Percentiles rank a stretch among this genome's conserved stretches.
Evolutionary conservation across 1,284 basidiomycete genomes (phyloP).

Genomic region (Moniliophthora roreri): DNA sequence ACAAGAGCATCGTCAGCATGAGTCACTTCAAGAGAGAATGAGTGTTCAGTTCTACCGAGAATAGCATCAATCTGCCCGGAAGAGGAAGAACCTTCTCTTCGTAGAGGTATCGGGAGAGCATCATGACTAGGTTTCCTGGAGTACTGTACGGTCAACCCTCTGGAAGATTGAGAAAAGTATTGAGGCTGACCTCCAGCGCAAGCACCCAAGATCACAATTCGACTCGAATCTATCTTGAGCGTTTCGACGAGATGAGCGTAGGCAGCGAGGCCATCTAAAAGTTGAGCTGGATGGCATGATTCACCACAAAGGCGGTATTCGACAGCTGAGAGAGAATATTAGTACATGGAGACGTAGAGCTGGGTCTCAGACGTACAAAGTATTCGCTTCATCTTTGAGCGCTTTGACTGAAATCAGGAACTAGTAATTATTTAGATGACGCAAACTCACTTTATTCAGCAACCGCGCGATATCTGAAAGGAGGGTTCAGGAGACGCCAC

Average conservation of each 20-base stretch:
- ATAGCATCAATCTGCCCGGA: constrained; percentile 21
- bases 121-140: constrained; percentile 17
- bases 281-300: constrained; percentile 22
- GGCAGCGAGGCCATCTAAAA: constrained; percentile 23
- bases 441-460: constrained; percentile 6
- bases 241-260: constrained; percentile 20
- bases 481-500: neutral
- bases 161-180: too few species aligned
- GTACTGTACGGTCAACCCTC: neutral
- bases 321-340: constrained; percentile 18
- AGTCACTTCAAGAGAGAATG: neutral
- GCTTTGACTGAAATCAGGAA: constrained; percentile 5
- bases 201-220: constrained; percentile 20
- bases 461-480: constrained; percentile 11
- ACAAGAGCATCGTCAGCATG: neutral
- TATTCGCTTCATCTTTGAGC: constrained; percentile 14
- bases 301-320: constrained; percentile 23
- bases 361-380: constrained; percentile 11
- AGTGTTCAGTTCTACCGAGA: constrained; percentile 15
- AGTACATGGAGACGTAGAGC: neutral
- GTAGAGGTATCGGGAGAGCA: constrained; percentile 20
- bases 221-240: constrained; percentile 16
- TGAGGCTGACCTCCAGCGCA: constrained; percentile 11
- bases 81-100: constrained; percentile 21
- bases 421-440: neutral